These are phyloP conservation scores for Neonectria ditissima DNA, from an alignment of 2,329 filamentous ascomycete species.

Conservation along the genomic window DNA sequence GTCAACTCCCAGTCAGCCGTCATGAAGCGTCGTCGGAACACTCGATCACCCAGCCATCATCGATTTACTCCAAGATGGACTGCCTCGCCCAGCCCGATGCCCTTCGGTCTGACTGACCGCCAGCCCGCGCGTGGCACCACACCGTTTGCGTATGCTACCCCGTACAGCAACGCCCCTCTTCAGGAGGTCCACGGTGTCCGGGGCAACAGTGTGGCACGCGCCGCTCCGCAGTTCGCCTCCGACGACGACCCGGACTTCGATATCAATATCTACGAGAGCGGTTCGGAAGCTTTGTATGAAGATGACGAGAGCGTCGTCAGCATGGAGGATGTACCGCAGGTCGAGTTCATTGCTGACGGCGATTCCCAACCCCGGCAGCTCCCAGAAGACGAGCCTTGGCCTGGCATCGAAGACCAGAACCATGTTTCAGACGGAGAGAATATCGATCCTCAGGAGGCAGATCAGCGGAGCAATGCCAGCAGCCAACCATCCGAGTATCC, in stretches of 20 bases:
- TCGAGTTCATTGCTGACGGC: constrained; percentile 32
- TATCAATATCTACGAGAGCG: constrained; percentile 52
- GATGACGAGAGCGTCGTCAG: constrained; percentile 42
- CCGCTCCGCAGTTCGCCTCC: constrained; percentile 46
- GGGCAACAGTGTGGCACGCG: constrained; percentile 46
- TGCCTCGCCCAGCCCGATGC: constrained; percentile 59
- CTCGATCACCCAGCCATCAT: constrained; percentile 67
- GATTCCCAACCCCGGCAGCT: constrained; percentile 48
- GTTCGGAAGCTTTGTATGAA: constrained; percentile 50
- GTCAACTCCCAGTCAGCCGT: constrained; percentile 46
- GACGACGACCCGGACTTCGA: constrained; percentile 54
- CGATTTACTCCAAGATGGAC: constrained; percentile 69
- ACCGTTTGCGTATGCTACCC: constrained; percentile 81
- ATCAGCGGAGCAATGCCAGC: constrained; percentile 55
- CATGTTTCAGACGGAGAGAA: constrained; percentile 64
- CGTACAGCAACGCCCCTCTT: constrained; percentile 72
- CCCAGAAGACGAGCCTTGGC: constrained; percentile 69
- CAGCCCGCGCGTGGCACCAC: constrained; percentile 57
- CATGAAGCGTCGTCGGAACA: constrained; percentile 65
- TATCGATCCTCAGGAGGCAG: constrained; percentile 55
- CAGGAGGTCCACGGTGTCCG: constrained; percentile 53
- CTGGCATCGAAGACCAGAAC: constrained; percentile 65
- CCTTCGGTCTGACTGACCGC: constrained; percentile 50
- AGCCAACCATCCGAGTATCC: constrained; percentile 69
- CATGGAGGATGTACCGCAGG: constrained; percentile 45